Evolutionary conservation across 1,284 basidiomycete genomes (phyloP), one percentile per base, ranked within the genome.

Genomic region (Chalciporus sp.): DNA sequence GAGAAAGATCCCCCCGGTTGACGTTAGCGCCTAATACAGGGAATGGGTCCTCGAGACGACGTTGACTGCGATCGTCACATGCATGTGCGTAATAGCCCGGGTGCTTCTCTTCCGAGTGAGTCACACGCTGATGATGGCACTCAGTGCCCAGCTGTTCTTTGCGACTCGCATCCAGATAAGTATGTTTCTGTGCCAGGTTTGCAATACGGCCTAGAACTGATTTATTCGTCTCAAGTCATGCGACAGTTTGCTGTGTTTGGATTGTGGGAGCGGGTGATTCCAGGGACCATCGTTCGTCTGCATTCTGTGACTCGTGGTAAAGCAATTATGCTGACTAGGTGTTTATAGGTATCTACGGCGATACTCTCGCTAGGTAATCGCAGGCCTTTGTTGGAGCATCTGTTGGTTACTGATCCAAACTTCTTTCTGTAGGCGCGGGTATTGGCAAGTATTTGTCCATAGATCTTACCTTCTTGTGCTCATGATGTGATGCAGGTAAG

Each of bases 111-210:
- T 37, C 35, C 7, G 7, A 17, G n/a, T 31, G 51, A 56, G 47
- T 37, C 19, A 1, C 23, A 20, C 14, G 0, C 2, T 49, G 47
- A 55, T 29, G 16, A 37, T 27, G 26, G 9, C 12, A 35, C 14
- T 27, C 20, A 56, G 51, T 14, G 42, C 27, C 6, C 55, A 56
- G 6, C 29, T 56, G 26, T 56, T 55, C 28, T 56, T 56, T 19
- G 55, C 52, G 7, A 31, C 47, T 40, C 55, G 47, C 47, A 49
- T 56, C 31, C 27, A 31, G 19, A 49, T 56, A 31, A 29, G 48
- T 57, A 19, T 19, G 52, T 29, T 28, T 14, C 10, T 19, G 43
- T 20, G n/a, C n/a, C n/a, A 17, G 35, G n/a, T 27, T 33, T 37
- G 9, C 23, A 20, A 7, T 17, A 37, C 17, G 35, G n/a, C 33